These are phyloP conservation scores for Cairneyella variabilis DNA, from an alignment of 495 filamentous ascomycete species.

Conservation along the genomic window DNA sequence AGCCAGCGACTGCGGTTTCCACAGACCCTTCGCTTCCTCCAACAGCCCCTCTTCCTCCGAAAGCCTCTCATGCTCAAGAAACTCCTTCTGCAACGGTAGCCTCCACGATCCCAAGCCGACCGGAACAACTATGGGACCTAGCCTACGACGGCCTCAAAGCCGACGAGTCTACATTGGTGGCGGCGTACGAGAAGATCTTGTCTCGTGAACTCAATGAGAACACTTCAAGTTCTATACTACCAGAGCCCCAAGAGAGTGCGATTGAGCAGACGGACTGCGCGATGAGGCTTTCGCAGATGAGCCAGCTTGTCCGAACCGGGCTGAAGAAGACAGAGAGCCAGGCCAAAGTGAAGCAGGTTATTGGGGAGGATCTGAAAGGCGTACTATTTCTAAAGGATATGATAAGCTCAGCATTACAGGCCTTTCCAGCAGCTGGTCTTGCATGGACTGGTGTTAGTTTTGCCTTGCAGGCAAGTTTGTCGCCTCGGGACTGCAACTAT, in stretches of 20 bases:
- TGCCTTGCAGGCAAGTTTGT: constrained; percentile 36
- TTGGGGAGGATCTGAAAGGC: constrained; percentile 19
- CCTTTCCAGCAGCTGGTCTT: constrained; percentile 4
- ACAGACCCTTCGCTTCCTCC: no score
- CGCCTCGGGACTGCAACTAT: no score
- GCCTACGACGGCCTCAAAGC: constrained; percentile 22
- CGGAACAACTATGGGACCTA: constrained; percentile 13
- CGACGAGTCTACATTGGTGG: constrained; percentile 16
- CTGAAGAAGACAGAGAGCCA: constrained; percentile 19
- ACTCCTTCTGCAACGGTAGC: no score
- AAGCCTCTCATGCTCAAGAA: no score
- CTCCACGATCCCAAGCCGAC: no score
- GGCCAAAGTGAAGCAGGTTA: constrained; percentile 16
- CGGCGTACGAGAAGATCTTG: constrained; percentile 20
- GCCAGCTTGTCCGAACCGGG: constrained; percentile 11
- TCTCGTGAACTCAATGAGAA: constrained; percentile 13
- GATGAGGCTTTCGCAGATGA: constrained; percentile 12
- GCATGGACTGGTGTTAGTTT: constrained; percentile 20
- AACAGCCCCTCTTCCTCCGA: no score
- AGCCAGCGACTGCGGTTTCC: no score
- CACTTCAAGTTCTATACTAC: background rate
- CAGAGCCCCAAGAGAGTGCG: background rate
- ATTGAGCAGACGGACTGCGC: constrained; percentile 11
- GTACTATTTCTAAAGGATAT: constrained; percentile 23
- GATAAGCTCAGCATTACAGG: constrained; percentile 11